Conservation (phyloP, 2,329 filamentous ascomycete genomes). For the Periglandula ipomoeae region DNA sequence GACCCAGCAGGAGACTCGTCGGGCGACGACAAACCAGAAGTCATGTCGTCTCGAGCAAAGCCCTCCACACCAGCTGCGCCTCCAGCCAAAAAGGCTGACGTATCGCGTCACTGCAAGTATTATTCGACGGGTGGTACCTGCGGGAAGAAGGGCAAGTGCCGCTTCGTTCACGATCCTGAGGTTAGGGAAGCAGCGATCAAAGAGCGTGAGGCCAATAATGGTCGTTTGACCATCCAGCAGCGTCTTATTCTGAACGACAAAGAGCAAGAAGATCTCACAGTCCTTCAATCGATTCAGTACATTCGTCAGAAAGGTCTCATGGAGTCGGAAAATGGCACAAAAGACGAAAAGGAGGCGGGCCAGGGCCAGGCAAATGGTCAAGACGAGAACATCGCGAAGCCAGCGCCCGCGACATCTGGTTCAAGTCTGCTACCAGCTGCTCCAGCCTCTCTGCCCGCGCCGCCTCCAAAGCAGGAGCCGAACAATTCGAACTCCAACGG, state of each 20-base stretch:
- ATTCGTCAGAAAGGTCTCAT: conserved; percentile 51
- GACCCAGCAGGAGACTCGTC: conserved; percentile 42
- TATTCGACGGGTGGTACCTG: conserved; percentile 60
- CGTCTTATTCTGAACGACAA: conserved; percentile 58
- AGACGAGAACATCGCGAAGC: conserved; percentile 4
- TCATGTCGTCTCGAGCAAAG: conserved; percentile 38
- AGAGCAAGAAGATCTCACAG: conserved; percentile 56
- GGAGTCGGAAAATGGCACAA: conserved; percentile 16
- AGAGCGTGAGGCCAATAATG: conserved; percentile 56
- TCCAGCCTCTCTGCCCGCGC: conserved; percentile 27
- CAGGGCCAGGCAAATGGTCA: conserved; percentile 11
- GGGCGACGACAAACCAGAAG: conserved; percentile 51
- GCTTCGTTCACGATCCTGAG: conserved; percentile 58
- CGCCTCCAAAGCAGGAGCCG: conserved; percentile 24
- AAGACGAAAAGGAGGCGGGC: conserved; percentile 11
- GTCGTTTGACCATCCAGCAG: conserved; percentile 56
- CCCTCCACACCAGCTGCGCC: conserved; percentile 28
- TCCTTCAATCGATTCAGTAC: conserved; percentile 57
- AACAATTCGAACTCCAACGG: conserved; percentile 23
- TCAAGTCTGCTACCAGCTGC: conserved; percentile 28
- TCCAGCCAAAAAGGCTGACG: conserved; percentile 48
- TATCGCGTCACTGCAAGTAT: conserved; percentile 61
- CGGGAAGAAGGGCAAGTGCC: conserved; percentile 67
- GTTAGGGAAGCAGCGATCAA: conserved; percentile 54
- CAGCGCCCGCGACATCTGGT: conserved; percentile 9